These are phyloP conservation scores for Vigna radiata DNA, from an alignment of 306 rosid genomes.

Conservation along the genomic window DNA sequence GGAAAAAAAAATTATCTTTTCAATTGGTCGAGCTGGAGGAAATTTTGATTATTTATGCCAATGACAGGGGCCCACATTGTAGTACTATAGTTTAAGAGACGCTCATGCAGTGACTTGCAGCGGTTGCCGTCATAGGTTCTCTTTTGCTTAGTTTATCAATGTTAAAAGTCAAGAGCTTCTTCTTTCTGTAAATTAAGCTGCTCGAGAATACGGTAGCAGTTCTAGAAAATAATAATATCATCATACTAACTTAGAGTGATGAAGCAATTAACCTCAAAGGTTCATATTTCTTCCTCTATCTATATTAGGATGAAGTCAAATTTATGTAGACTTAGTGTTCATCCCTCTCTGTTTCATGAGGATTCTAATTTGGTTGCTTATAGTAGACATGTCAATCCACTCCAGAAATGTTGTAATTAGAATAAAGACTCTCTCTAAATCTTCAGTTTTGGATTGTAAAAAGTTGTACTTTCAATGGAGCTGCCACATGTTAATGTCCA, in stretches of 20 bases:
- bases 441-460: conserved; percentile 21
- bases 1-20: conserved; percentile 31
- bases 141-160: conserved; percentile 25
- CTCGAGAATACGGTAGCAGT: conserved; percentile 47
- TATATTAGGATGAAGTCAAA: conserved; percentile 40
- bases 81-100: conserved; percentile 5
- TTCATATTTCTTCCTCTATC: conserved; percentile 29
- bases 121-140: conserved; percentile 45
- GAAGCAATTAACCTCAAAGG: conserved; percentile 47
- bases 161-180: conserved; percentile 42
- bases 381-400: conserved; percentile 7
- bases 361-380: conserved; percentile 36
- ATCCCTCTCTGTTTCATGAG: conserved; percentile 21
- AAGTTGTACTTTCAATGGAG: not conserved
- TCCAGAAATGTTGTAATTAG: conserved; percentile 1
- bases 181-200: conserved; percentile 35
- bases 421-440: conserved; percentile 26
- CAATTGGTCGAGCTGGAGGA: conserved; percentile 37
- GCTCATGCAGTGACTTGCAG: conserved; percentile 47
- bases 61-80: not conserved
- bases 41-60: conserved; percentile 29
- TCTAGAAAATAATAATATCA: conserved; percentile 39
- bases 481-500: conserved; percentile 6
- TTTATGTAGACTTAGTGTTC: conserved; percentile 45
- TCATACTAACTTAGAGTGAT: conserved; percentile 40